Base-by-base conservation (phyloP, 2,329 filamentous ascomycete genomes). In the Botryotinia calthae region DNA sequence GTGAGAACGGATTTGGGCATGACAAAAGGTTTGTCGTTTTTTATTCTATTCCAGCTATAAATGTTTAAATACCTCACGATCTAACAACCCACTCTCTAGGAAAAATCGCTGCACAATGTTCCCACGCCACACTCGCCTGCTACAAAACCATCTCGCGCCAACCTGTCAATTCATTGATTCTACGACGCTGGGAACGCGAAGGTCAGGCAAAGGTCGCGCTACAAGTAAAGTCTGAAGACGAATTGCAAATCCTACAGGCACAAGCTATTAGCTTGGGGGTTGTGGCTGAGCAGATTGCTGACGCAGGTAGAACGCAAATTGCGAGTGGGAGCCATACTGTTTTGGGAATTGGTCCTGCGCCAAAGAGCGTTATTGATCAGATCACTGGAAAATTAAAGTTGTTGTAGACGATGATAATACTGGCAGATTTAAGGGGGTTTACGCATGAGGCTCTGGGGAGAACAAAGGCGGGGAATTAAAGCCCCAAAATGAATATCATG, bases 251-350 rank as follows among this genome's bases (percentile, higher is more conserved):
- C 75, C 83, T 92, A 77, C 91, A 95, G 83, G 92, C 90, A 71
- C 90, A 91, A 82, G 96, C 96, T 4, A 87, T 93, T 75, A 93
- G 91, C 81, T 82, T 98, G 73, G 95, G 96, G 1, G 83, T 99
- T 73, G 95, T 94, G 74, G 94, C 95, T 70, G 92, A 95, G 82
- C 90, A 97, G 70, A 95, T 99, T 77, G 91, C 93, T 79, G 96
- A 99, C 83, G 96, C 96, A n/a, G 96, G 96, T 22, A 89, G 96
- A 75, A 99, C 96, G 63, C 96, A 99, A 87, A 98, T 99, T 82
- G 95, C 94, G 70, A 90, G 92, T 61, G 95, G 96, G 28, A 98
- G 94, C 82, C 88, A 93, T 82, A 99, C 96, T 0, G 96, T 99
- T 59, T 85, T 99, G 69, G 96, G 96, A 0, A 90, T 95, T 70